Percentiles rank a stretch among this genome's conserved stretches.
Evolutionary conservation across 2,329 filamentous ascomycete species (phyloP).

Genomic region (Teratosphaeria zuluensis): DNA sequence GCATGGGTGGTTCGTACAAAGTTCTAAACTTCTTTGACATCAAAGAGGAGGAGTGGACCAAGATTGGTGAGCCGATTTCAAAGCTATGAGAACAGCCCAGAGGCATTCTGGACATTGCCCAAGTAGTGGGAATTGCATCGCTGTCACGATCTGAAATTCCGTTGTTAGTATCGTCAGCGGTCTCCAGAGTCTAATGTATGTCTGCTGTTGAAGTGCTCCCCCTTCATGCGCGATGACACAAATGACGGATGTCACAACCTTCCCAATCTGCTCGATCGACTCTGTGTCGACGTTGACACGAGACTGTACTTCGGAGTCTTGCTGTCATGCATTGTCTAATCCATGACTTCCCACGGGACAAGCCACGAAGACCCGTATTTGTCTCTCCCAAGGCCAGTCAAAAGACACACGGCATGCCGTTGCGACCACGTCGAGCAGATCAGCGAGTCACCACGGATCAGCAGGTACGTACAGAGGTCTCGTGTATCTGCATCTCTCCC

Average conservation of each 20-base stretch:
- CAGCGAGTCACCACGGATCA: background rate
- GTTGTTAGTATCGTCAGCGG: too few relatives aligned
- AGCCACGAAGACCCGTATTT: background rate
- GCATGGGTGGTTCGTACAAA: slow-evolving; percentile 38
- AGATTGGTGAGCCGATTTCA: background rate
- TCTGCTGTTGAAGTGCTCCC: too few relatives aligned
- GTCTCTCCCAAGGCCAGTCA: background rate
- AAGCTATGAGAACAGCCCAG: background rate
- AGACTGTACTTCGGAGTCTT: too few relatives aligned
- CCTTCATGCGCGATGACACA: too few relatives aligned
- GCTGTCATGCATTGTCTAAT: too few relatives aligned
- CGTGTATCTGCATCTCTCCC: background rate
- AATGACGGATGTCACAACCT: too few relatives aligned
- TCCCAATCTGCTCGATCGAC: too few relatives aligned
- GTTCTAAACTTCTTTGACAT: slow-evolving; percentile 33
- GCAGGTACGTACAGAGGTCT: background rate
- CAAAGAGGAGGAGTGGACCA: background rate
- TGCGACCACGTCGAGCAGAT: background rate
- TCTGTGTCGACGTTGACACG: too few relatives aligned
- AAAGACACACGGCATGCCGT: background rate
- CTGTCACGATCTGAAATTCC: too few relatives aligned
- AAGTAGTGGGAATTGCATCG: too few relatives aligned
- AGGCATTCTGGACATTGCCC: background rate
- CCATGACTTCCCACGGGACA: too few relatives aligned
- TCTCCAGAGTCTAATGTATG: too few relatives aligned